Base-by-base conservation (phyloP, 2,329 filamentous ascomycete genomes). In the Xylaria sp. region DNA sequence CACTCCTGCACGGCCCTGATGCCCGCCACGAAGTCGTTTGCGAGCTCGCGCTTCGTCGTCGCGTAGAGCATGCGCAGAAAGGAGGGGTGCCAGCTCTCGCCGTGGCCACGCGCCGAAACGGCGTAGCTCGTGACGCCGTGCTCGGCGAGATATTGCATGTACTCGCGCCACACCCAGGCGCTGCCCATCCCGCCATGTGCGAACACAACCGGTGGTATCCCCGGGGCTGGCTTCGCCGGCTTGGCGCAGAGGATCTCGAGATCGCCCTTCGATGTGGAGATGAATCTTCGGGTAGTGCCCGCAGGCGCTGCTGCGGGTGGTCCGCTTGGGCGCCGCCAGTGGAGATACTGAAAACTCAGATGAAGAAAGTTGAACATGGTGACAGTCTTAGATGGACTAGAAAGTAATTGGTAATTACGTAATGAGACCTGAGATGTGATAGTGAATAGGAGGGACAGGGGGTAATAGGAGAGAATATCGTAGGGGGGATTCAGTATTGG, bases 121-220 rank as follows among this genome's bases (percentile, higher is more conserved):
- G 84, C 82, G 66, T 85, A 86, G 69, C 80, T 81, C 0, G 79
- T 75, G 61, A 82, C 76, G 13, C 80, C 78, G 23, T 71, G 71
- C 4, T 72, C 64, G 3, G 80, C 74, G 56, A 85, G 79, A 66
- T 76, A 82, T 23, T 72, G 73, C 76, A 86, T 80, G 66, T 83
- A 86, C 43, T 79, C 76, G 8, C 79, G 74, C 81, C 82, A 86
- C 19, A 84, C 77, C 70, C 78, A 79, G 7, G 83, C 84, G 55
- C 76, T 76, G 40, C 83, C 83, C 75, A 85, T 84, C 49, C 82
- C 82, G 38, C 83, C 83, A 64, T 86, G 83, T 33, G 79, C 74
- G 71, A 85, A 84, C 73, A 85, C 78, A 11, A 85, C 70, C 1
- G 80, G 78, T 9, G 76, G 48, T 15, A 53, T 70, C 4, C 41